These are phyloP conservation scores for Xylaria cubensis DNA, from an alignment of 495 filamentous ascomycete species.

Conservation along the genomic window DNA sequence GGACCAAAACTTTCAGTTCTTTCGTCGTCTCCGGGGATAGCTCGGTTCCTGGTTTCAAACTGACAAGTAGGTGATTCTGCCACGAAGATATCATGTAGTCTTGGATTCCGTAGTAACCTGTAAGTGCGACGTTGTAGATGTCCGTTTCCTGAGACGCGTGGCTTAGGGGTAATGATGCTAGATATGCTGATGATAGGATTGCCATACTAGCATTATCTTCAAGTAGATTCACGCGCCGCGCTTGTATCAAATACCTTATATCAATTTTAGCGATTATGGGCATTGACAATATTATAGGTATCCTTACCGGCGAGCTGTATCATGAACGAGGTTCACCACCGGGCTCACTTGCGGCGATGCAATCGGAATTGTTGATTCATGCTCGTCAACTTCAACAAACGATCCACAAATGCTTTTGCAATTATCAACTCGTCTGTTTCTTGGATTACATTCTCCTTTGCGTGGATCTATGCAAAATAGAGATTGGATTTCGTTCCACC, in stretches of 20 bases:
- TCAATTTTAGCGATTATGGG: neutral
- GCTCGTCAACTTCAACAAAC: slow-evolving; percentile 18
- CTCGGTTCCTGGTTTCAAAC: neutral
- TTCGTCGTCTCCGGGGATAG: neutral
- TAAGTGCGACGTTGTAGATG: neutral
- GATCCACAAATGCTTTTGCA: slow-evolving; percentile 26
- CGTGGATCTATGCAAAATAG: slow-evolving; percentile 25
- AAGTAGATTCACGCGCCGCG: neutral
- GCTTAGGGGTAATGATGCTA: neutral
- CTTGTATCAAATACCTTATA: neutral
- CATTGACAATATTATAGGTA: neutral
- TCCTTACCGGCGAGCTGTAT: slow-evolving; percentile 1
- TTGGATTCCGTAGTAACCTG: neutral
- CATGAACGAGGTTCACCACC: neutral
- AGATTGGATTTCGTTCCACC: slow-evolving; percentile 24
- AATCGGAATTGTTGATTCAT: neutral
- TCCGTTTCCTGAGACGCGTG: neutral
- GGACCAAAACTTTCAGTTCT: neutral
- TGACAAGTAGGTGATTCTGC: neutral
- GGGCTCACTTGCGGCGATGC: neutral
- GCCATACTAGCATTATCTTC: neutral
- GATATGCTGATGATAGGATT: neutral
- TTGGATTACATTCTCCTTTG: neutral
- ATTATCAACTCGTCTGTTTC: slow-evolving; percentile 7
- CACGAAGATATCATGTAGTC: neutral